Conservation (phyloP, 495 filamentous ascomycete species). For the Amphirosellinia nigrospora region DNA sequence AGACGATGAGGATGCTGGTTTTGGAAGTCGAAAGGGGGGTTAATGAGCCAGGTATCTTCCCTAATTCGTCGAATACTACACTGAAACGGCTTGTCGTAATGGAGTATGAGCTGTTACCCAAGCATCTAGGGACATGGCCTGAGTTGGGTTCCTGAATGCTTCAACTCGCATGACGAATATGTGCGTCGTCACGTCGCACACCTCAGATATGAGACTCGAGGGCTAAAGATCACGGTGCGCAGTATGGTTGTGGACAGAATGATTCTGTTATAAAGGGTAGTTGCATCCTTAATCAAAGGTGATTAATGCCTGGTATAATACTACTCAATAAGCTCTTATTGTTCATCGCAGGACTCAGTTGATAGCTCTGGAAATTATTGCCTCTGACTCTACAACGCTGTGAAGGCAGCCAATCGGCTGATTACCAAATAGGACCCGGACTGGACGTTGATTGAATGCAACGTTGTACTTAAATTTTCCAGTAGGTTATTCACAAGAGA, state of each 20-base stretch:
- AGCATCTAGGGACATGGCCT: neutral
- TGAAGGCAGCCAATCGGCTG: neutral
- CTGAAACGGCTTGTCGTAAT: neutral
- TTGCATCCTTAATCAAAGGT: neutral
- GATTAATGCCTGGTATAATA: neutral
- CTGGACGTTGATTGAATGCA: neutral
- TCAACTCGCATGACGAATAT: neutral
- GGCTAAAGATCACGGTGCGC: neutral
- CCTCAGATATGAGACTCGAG: neutral
- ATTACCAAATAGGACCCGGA: neutral
- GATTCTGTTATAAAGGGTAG: neutral
- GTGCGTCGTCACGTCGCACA: neutral
- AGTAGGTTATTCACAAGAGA: too few relatives aligned
- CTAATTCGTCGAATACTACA: neutral
- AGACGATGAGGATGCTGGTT: neutral
- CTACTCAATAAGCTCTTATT: neutral
- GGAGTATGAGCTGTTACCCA: neutral
- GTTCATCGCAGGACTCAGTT: neutral
- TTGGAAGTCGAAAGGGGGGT: neutral
- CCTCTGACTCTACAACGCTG: neutral
- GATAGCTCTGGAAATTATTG: neutral
- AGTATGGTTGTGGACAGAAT: neutral
- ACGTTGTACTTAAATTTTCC: too few relatives aligned
- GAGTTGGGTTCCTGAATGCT: neutral
- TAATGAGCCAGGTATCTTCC: neutral